These are phyloP conservation scores for Talaromyces sp. DNA, from an alignment of 2,329 filamentous ascomycete species.

Conservation along the genomic window DNA sequence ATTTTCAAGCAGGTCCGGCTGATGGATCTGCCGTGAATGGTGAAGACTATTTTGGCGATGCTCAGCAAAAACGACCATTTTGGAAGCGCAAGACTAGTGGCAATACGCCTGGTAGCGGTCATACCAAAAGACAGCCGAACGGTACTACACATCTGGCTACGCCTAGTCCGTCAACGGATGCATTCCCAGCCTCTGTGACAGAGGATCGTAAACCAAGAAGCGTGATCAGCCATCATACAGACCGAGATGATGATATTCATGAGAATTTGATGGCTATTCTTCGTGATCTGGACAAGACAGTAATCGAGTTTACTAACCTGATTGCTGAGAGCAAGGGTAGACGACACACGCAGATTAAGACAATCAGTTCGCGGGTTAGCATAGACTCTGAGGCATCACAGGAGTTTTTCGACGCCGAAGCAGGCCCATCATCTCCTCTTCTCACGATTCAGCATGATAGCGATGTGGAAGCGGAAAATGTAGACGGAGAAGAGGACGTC, in stretches of 20 bases:
- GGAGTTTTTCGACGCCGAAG: constrained; percentile 92
- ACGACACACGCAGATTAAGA: constrained; percentile 55
- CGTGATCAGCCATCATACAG: constrained; percentile 29
- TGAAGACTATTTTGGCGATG: constrained; percentile 32
- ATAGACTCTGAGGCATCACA: constrained; percentile 78
- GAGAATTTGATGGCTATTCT: constrained; percentile 82
- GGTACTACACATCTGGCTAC: constrained; percentile 54
- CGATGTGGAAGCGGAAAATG: constrained; percentile 65
- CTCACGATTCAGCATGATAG: constrained; percentile 71
- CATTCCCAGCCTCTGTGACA: constrained; percentile 23
- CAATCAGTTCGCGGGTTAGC: constrained; percentile 60
- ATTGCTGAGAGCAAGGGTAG: constrained; percentile 76
- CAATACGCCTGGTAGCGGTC: constrained; percentile 37
- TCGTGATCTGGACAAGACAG: constrained; percentile 76
- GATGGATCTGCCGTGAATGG: constrained; percentile 29
- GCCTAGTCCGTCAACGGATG: constrained; percentile 38
- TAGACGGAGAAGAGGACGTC: constrained; percentile 49
- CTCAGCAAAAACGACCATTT: constrained; percentile 67
- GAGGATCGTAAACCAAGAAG: constrained; percentile 34
- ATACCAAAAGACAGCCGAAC: constrained; percentile 45
- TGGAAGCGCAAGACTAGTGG: constrained; percentile 84
- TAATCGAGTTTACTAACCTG: constrained; percentile 75
- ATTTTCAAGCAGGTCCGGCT: constrained; percentile 24
- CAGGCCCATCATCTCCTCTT: constrained; percentile 60
- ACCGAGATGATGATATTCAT: constrained; percentile 66